Base-by-base conservation (phyloP, 2,329 filamentous ascomycete genomes). In the Xylaria sp. region DNA sequence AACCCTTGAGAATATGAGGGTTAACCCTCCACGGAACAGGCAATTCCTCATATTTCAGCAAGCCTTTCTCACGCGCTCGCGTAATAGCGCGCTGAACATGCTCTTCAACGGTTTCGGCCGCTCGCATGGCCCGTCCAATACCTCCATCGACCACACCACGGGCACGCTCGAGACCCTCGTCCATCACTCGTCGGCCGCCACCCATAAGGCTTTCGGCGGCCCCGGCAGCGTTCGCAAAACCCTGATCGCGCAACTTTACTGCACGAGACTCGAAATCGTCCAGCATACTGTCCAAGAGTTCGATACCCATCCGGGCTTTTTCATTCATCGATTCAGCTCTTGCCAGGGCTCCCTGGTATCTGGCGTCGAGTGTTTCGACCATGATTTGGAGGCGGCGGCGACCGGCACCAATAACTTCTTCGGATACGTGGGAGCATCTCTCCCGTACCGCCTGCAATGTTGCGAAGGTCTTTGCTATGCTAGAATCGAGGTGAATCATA, bases 21-120 rank as follows among this genome's bases (percentile, higher is more conserved):
- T 99, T 99, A 77, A 97, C 91, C 69, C 92, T 88, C 96, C 96
- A 99, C 0, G 96, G 96, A 44, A 92, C 85, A 1, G 96, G 96
- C 5, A 99, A 86, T 76, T 97, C 94, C 56, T 97, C 90, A 81
- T 98, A 99, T 69, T 88, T 87, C 73, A 99, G 92, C 15, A 97
- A 86, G 57, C 94, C 93, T 59, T 93, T 87, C 77, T 97, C 90
- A 73, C 91, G 88, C 33, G 94, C 94, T 66, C 90, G 86, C 23
- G 84, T 76, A 65, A 97, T 89, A 13, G 96, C 95, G 63, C 88
- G 86, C 74, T 95, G 91, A 48, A 99, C 91, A 71, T 92, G 93
- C 72, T 96, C 92, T 75, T 97, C 93, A 31, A 99, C 83, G 7
- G 90, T 90, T 75, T 93, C 89, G 63, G 92, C 93, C 1, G 94